These are phyloP conservation scores for Lachnellula hyalina DNA, from an alignment of 2,329 filamentous ascomycete genomes.

Conservation along the genomic window DNA sequence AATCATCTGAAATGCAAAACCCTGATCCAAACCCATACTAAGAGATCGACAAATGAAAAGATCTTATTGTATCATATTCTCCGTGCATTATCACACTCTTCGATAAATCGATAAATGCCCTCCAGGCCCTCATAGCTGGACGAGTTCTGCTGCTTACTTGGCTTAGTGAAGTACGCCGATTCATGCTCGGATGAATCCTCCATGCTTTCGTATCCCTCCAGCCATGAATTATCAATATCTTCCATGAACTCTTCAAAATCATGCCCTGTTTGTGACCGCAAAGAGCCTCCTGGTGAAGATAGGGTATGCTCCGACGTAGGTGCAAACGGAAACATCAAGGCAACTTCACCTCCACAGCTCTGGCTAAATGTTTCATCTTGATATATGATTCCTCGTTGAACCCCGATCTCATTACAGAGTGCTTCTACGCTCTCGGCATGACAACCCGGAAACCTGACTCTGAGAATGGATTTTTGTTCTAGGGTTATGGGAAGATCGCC, in stretches of 20 bases:
- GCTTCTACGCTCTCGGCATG: constrained; percentile 76
- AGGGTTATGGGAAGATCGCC: constrained; percentile 81
- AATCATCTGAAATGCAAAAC: too few relatives aligned
- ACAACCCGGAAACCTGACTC: constrained; percentile 86
- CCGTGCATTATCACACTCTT: constrained; percentile 49
- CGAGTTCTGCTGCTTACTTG: constrained; percentile 32
- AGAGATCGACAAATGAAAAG: not conserved
- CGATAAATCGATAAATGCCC: constrained; percentile 61
- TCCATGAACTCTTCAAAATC: constrained; percentile 25
- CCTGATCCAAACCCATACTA: not conserved
- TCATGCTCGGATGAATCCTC: constrained; percentile 25
- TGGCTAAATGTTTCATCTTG: constrained; percentile 72
- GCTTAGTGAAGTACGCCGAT: constrained; percentile 26
- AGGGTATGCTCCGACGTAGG: constrained; percentile 47
- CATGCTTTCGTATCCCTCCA: constrained; percentile 30
- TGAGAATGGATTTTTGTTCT: constrained; percentile 54
- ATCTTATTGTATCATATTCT: constrained; percentile 11
- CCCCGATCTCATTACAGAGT: constrained; percentile 81
- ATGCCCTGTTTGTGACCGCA: constrained; percentile 38
- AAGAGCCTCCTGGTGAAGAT: constrained; percentile 33
- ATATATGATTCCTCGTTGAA: constrained; percentile 70
- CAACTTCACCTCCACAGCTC: constrained; percentile 63
- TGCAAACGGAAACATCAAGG: constrained; percentile 81
- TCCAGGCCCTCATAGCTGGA: constrained; percentile 57
- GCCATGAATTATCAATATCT: constrained; percentile 27